Conservation (phyloP, 1,284 basidiomycete genomes). For the Inonotus obliquus region DNA sequence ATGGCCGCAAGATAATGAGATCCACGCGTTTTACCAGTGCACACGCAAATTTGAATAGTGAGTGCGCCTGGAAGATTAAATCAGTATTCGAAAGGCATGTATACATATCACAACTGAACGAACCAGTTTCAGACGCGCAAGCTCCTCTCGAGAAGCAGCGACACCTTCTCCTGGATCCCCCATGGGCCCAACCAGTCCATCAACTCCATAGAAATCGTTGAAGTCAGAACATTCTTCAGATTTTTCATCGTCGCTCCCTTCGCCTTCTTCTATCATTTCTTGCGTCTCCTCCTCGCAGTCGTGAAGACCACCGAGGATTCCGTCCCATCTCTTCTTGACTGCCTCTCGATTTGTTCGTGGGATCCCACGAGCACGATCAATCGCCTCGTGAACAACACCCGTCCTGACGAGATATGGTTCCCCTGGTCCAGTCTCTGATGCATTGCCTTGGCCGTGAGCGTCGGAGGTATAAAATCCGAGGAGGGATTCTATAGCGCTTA, state of each 20-base stretch:
- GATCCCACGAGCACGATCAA: constrained; percentile 51
- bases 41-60: constrained; percentile 53
- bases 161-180: constrained; percentile 1
- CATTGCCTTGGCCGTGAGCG: constrained; percentile 14
- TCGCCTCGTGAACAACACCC: constrained; percentile 59
- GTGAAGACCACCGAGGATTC: constrained; percentile 53
- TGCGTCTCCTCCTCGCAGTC: constrained; percentile 59
- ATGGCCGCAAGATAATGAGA: constrained; percentile 41
- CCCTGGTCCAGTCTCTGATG: constrained; percentile 23
- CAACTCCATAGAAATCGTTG: constrained; percentile 37
- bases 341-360: constrained; percentile 56
- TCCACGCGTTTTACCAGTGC: constrained; percentile 58
- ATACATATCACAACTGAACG: background rate
- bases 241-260: constrained; percentile 23
- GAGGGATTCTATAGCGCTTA: constrained; percentile 42
- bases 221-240: constrained; percentile 25
- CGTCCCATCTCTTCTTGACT: constrained; percentile 49
- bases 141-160: constrained; percentile 27
- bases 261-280: constrained; percentile 45
- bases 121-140: constrained; percentile 25
- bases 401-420: constrained; percentile 58
- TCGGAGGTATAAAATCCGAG: constrained; percentile 33
- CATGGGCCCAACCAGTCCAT: constrained; percentile 41
- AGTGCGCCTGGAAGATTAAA: constrained; percentile 40
- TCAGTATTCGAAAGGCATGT: background rate